Evolutionary conservation across 75 land plant genomes (phyloP).

Genomic region (Adiantum capillusveneris): DNA sequence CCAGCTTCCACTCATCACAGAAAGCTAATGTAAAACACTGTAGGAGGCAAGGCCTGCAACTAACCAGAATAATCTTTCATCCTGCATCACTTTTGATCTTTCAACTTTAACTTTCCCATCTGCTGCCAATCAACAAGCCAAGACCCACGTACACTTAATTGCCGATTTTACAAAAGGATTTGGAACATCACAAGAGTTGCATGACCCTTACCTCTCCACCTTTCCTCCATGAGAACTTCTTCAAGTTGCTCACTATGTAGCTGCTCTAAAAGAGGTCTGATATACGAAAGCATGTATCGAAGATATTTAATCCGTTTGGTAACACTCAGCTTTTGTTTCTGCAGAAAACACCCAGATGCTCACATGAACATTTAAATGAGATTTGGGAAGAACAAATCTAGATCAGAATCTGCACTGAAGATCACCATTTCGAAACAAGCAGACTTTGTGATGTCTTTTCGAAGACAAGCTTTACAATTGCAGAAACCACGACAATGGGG

Average conservation of each 20-base stretch:
- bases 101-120: constrained; percentile 4
- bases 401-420: not conserved
- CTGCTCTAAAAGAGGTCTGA: constrained; percentile 21
- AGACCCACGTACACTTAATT: too few species aligned
- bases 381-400: not conserved
- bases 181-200: not conserved
- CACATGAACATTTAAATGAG: not conserved
- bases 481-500: constrained; percentile 82
- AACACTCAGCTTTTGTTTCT: constrained; percentile 8
- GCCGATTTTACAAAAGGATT: not conserved
- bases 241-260: constrained; percentile 18
- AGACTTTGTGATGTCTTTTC: not conserved
- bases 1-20: too few species aligned
- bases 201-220: constrained; percentile 13
- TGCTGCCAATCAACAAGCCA: constrained; percentile 3
- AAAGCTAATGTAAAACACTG: not conserved
- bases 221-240: constrained; percentile 26
- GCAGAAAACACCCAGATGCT: not conserved
- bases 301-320: constrained; percentile 8
- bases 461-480: constrained; percentile 69
- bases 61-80: constrained; percentile 25
- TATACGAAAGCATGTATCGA: constrained; percentile 19
- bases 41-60: too few species aligned
- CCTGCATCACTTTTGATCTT: constrained; percentile 16
- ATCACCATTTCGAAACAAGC: not conserved